Evolutionary conservation across 208 protist genomes (phyloP).

Genomic region (Leptomonas pyrrhocoris): DNA sequence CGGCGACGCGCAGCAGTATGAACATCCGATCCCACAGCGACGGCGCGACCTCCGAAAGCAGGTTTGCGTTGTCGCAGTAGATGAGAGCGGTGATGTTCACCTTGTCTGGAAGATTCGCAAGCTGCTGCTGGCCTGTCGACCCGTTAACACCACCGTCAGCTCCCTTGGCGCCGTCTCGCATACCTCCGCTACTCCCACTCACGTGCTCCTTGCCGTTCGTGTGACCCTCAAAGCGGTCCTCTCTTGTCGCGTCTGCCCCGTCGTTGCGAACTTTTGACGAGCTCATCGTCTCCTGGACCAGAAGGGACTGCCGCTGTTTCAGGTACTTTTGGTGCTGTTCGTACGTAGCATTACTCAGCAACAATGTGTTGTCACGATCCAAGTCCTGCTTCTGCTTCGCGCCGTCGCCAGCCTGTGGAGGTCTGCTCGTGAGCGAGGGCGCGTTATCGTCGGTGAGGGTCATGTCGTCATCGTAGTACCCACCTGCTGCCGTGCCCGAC

Average conservation of each 20-base stretch:
- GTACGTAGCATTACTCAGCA: slow-evolving; percentile 43
- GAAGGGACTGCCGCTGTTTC: slow-evolving; percentile 36
- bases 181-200: background rate
- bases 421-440: slow-evolving; percentile 20
- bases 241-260: background rate
- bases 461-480: slow-evolving; percentile 26
- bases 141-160: background rate
- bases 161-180: background rate
- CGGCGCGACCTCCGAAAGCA: slow-evolving; percentile 36
- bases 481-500: background rate
- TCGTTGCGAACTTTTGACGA: background rate
- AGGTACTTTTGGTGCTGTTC: slow-evolving; percentile 43
- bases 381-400: slow-evolving; percentile 27
- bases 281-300: slow-evolving; percentile 25
- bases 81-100: slow-evolving; percentile 66
- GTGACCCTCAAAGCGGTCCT: slow-evolving; percentile 2
- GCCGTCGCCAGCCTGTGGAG: slow-evolving; percentile 1
- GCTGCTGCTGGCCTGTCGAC: background rate
- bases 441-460: slow-evolving; percentile 23
- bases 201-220: background rate
- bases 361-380: slow-evolving; percentile 39
- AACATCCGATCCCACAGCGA: slow-evolving; percentile 68
- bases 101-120: slow-evolving; percentile 33
- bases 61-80: slow-evolving; percentile 38
- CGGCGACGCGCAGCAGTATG: slow-evolving; percentile 41